These are phyloP conservation scores for Melanomma pulvis-pyrius DNA, from an alignment of 495 filamentous ascomycete genomes.

Conservation along the genomic window DNA sequence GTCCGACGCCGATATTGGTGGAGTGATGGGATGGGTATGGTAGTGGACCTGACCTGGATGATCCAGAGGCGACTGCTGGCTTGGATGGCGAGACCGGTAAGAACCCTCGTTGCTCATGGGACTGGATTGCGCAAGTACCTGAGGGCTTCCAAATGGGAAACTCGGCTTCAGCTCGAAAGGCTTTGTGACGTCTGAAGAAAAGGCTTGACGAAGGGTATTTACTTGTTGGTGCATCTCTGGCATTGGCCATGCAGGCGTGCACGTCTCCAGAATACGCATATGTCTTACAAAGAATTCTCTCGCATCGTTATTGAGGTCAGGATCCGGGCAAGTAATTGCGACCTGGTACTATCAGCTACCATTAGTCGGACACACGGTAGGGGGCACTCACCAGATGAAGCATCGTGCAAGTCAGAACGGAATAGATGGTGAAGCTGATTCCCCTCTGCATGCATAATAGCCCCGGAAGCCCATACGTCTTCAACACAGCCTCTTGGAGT, in stretches of 20 bases:
- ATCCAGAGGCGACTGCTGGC: slow-evolving; percentile 41
- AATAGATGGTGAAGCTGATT: slow-evolving; percentile 94
- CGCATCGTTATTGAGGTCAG: slow-evolving; percentile 80
- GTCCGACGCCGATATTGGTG: slow-evolving; percentile 75
- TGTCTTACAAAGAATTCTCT: slow-evolving; percentile 91
- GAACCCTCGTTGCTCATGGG: slow-evolving; percentile 43
- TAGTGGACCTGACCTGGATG: slow-evolving; percentile 74
- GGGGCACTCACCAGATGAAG: slow-evolving; percentile 80
- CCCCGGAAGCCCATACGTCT: slow-evolving; percentile 76
- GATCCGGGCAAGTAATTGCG: slow-evolving; percentile 91
- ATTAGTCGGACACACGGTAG: neutral
- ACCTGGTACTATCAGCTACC: slow-evolving; percentile 57
- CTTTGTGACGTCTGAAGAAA: slow-evolving; percentile 82
- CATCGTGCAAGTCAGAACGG: slow-evolving; percentile 89
- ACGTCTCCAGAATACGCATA: slow-evolving; percentile 92
- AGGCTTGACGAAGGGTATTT: slow-evolving; percentile 85
- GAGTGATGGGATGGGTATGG: slow-evolving; percentile 75
- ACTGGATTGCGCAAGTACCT: slow-evolving; percentile 47
- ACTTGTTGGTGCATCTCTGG: slow-evolving; percentile 91
- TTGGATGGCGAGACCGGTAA: slow-evolving; percentile 36
- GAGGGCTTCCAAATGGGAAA: slow-evolving; percentile 86
- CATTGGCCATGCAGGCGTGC: slow-evolving; percentile 83
- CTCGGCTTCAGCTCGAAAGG: slow-evolving; percentile 86
- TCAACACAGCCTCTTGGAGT: slow-evolving; percentile 83
- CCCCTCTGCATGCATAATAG: slow-evolving; percentile 92